Evolutionary conservation across 495 filamentous ascomycete species (phyloP).

Genomic region (Hypoxylon crocopeplum): DNA sequence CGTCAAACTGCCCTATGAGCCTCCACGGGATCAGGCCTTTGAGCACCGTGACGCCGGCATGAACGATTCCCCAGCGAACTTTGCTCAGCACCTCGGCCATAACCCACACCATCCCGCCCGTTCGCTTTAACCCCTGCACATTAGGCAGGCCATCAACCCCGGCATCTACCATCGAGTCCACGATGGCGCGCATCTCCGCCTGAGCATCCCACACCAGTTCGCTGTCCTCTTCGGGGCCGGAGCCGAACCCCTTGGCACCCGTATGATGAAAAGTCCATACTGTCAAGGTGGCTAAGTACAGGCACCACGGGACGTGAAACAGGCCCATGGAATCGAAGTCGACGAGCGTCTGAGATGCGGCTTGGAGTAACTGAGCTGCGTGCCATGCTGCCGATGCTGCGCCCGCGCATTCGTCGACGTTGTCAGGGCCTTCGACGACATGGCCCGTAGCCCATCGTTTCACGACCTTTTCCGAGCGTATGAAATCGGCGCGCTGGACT

Average conservation of each 20-base stretch:
- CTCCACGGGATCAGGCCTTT: conserved; percentile 43
- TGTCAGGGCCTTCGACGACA: background rate
- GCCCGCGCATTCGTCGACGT: conserved; percentile 11
- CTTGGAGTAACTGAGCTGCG: conserved; percentile 54
- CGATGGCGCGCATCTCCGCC: conserved; percentile 48
- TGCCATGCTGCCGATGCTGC: conserved; percentile 52
- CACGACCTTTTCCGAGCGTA: conserved; percentile 51
- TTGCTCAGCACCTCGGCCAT: conserved; percentile 61
- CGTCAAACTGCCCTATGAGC: conserved; percentile 31
- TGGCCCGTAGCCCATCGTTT: conserved; percentile 48
- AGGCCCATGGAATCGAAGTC: conserved; percentile 59
- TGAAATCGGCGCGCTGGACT: conserved; percentile 53
- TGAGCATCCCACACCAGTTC: conserved; percentile 50
- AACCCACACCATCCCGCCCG: conserved; percentile 48
- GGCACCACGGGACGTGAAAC: conserved; percentile 64
- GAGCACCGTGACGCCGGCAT: conserved; percentile 62
- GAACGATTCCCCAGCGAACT: conserved; percentile 63
- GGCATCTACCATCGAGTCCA: conserved; percentile 41
- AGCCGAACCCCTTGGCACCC: conserved; percentile 9
- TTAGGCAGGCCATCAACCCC: conserved; percentile 35
- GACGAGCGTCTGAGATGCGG: conserved; percentile 53
- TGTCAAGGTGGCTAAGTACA: conserved; percentile 61
- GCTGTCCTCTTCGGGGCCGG: conserved; percentile 37
- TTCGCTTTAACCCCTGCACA: conserved; percentile 38
- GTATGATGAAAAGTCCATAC: conserved; percentile 59